Base-by-base conservation (phyloP, 1,139 yeast genomes). In the Yamadazyma diddensiae region DNA sequence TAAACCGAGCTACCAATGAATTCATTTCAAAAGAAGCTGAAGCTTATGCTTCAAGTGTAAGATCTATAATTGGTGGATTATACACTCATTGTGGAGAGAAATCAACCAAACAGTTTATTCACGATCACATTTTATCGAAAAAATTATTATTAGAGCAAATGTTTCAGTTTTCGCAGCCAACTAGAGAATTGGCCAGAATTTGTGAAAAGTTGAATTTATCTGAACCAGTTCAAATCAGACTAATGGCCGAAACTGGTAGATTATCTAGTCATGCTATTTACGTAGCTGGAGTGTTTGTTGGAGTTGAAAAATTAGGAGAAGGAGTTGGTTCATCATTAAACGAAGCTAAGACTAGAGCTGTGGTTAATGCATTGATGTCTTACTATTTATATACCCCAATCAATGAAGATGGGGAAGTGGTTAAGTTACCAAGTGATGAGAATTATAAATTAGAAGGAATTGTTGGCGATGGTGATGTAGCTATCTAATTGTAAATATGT, bases 201-300 rank as follows among this genome's bases (percentile, higher is more conserved):
- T 81, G 96, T 52, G 81, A 79, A 40, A 79, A 92, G 45, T 84
- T 90, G 52, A 76, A 77, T n/a, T 67, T 90, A 43, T 73, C 74
- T 34, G 73, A 77, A 20, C 97, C 97, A 15, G 71, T 84, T 5
- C 79, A 65, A 42, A 55, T 90, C 24, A 79, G 95, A 55, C 73
- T 94, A 39, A 66, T 92, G 39, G 92, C 95, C 19, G 99, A 92
- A 61, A 83, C 95, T 18, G 99, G 99, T 56, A 77, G 98, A 59
- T 67, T 71, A 49, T 79, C 96, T 3, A 76, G 78, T 38, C 79
- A 86, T 36, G 95, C 98, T 16, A 82, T 88, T 27, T 92, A 77
- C 50, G 85, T 90, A 12, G 95, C 92, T 21, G 97, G 97, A 33
- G 94, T 87, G 1, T 92, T 88, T 58, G 72, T 82, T 36, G 97